Evolutionary conservation across 306 rosid species (phyloP).

Genomic region (Purshia tridentata): DNA sequence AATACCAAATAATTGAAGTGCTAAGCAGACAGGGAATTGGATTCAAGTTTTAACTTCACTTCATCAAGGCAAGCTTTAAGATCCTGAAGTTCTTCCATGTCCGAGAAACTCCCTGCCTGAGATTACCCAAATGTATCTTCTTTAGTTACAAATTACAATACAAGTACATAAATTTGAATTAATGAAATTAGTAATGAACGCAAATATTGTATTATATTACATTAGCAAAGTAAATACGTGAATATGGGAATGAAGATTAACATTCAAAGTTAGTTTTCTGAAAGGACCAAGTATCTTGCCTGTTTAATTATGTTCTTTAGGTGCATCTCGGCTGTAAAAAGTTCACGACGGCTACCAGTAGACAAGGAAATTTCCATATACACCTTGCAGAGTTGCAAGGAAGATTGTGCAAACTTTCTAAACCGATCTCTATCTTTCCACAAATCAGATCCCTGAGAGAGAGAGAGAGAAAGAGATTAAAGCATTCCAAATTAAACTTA

Average conservation of each 20-base stretch:
- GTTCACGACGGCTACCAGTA: constrained; percentile 57
- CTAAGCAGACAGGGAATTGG: background rate
- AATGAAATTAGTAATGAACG: background rate
- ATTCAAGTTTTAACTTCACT: constrained; percentile 20
- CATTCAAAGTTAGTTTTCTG: background rate
- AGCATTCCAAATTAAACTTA: background rate
- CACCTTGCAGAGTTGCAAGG: constrained; percentile 82
- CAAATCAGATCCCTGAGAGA: constrained; percentile 73
- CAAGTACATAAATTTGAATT: background rate
- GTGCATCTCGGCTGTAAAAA: constrained; percentile 82
- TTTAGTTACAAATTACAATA: background rate
- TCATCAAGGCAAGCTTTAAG: constrained; percentile 12
- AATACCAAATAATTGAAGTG: background rate
- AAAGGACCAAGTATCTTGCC: constrained; percentile 44
- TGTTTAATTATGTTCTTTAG: constrained; percentile 75
- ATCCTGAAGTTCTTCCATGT: constrained; percentile 16
- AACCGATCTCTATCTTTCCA: constrained; percentile 75
- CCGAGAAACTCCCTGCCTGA: constrained; percentile 8
- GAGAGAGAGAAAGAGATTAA: background rate
- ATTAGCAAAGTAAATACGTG: background rate
- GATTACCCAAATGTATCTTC: background rate
- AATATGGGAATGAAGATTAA: background rate
- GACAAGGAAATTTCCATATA: constrained; percentile 69
- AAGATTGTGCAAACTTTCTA: constrained; percentile 72
- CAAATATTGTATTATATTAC: background rate